Conservation (phyloP, 1,284 basidiomycete genomes). For the Tilletia indica region DNA sequence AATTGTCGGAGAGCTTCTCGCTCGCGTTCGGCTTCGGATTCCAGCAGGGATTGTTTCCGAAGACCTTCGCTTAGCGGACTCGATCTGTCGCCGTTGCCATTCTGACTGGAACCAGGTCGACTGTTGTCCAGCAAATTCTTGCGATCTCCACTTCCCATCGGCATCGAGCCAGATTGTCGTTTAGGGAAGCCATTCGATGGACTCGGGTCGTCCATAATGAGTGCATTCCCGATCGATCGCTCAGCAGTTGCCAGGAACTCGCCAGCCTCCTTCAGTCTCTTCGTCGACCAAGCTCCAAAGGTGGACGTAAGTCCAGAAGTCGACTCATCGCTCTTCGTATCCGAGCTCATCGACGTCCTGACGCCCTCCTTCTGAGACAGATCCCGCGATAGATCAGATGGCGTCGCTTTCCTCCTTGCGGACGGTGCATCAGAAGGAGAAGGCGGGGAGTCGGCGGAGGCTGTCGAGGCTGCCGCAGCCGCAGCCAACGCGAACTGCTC, state of each 20-base stretch:
- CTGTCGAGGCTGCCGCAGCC: not conserved
- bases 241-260: conserved; percentile 4
- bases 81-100: not conserved
- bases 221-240: conserved; percentile 12
- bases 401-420: not conserved
- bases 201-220: not conserved
- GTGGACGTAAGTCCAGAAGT: not conserved
- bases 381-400: not conserved
- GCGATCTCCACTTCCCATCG: not conserved
- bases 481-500: conserved; percentile 12
- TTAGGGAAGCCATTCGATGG: not conserved
- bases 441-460: not conserved
- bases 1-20: not conserved
- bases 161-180: not conserved
- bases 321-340: not conserved
- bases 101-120: not conserved
- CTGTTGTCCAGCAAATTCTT: not conserved
- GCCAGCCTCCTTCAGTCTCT: conserved; percentile 10
- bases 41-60: not conserved
- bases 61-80: too few species aligned
- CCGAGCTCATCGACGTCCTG: not conserved
- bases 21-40: not conserved
- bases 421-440: not conserved
- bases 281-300: conserved; percentile 3
- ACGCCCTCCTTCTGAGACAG: not conserved